Percentiles rank a stretch among this genome's conserved stretches.
Evolutionary conservation across 1,139 yeast species (phyloP).

Genomic region (Nakaseomyces kungkrabaensis): DNA sequence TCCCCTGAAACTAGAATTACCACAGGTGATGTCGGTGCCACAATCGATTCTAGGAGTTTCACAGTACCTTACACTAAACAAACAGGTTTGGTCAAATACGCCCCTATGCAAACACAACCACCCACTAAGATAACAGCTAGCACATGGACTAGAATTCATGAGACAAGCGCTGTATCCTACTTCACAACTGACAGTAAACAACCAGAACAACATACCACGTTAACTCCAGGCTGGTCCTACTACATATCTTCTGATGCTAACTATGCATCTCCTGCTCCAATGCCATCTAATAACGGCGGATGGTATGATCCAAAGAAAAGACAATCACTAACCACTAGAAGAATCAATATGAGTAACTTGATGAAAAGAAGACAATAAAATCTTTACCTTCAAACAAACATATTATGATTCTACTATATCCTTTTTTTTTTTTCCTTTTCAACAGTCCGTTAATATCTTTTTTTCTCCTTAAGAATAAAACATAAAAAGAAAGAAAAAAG

Average conservation of each 20-base stretch:
- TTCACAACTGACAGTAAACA: slow-evolving; percentile 34
- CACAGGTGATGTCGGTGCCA: slow-evolving; percentile 24
- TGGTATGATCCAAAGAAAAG: slow-evolving; percentile 33
- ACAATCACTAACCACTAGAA: slow-evolving; percentile 29
- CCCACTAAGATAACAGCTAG: slow-evolving; percentile 53
- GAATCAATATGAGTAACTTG: slow-evolving; percentile 8
- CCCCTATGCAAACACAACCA: slow-evolving; percentile 86
- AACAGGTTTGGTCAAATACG: slow-evolving; percentile 60
- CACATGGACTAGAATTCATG: slow-evolving; percentile 46
- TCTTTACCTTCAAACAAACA: neutral
- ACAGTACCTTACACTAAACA: slow-evolving; percentile 55
- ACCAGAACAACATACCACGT: slow-evolving; percentile 45
- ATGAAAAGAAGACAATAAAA: slow-evolving; percentile 1
- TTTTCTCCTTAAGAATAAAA: too few relatives aligned
- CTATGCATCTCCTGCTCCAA: slow-evolving; percentile 57
- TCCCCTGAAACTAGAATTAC: slow-evolving; percentile 31
- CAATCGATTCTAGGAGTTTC: slow-evolving; percentile 32
- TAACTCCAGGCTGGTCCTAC: slow-evolving; percentile 74
- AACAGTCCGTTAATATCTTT: too few relatives aligned
- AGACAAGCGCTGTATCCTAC: slow-evolving; percentile 54
- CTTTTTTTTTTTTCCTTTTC: neutral
- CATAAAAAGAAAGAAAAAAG: neutral
- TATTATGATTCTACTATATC: too few relatives aligned
- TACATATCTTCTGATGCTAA: slow-evolving; percentile 48
- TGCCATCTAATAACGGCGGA: slow-evolving; percentile 44